Percentiles rank a stretch among this genome's conserved stretches.
Conservation (phyloP, 176 grass and related monocot genomes). For the Poa annua region DNA sequence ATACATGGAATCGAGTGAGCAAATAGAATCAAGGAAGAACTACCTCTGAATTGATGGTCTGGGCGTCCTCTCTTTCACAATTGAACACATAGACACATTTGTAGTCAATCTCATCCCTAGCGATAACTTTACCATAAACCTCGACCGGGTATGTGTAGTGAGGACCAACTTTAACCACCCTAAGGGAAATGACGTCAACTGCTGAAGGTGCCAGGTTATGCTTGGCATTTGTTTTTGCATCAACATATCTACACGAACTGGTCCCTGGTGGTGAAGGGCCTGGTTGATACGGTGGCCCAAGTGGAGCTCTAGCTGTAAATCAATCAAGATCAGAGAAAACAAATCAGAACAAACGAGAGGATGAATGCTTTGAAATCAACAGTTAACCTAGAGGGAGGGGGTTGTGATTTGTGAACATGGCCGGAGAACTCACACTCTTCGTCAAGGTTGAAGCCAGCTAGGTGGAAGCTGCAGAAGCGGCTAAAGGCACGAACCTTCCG, state of each 20-base stretch:
- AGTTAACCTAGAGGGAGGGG: not conserved
- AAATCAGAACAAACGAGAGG: not conserved
- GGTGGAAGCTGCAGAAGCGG: conserved; percentile 8
- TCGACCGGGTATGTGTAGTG: not conserved
- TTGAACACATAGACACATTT: not conserved
- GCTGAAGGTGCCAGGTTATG: not conserved
- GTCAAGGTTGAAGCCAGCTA: not conserved
- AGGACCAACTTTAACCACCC: not conserved
- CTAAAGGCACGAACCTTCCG: not conserved
- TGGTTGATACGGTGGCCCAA: not conserved
- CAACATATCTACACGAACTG: not conserved
- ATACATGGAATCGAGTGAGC: too few species aligned
- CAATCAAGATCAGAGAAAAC: not conserved
- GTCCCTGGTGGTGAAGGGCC: too few species aligned
- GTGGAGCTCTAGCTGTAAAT: not conserved
- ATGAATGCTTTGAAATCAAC: not conserved
- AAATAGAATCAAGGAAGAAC: not conserved
- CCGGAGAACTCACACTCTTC: not conserved
- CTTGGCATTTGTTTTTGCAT: not conserved
- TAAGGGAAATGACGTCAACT: not conserved
- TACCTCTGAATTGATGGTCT: not conserved
- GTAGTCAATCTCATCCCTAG: not conserved
- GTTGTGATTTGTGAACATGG: not conserved
- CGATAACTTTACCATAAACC: not conserved
- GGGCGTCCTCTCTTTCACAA: not conserved